phyloP scores from a whole-genome alignment of 2,329 filamentous ascomycete species.

The Gremmenia infestans region DNA sequence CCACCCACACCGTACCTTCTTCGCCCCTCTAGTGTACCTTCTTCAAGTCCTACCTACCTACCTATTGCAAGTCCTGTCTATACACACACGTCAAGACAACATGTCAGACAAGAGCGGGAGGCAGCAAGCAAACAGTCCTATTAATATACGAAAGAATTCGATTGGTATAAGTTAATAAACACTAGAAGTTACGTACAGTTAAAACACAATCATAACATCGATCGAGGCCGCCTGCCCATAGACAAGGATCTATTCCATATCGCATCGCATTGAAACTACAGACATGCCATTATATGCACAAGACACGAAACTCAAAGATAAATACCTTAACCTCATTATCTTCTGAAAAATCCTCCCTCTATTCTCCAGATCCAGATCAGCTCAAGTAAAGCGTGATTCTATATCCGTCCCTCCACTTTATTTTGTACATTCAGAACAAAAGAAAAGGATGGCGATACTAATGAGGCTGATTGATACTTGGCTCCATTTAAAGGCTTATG shows the following conservation, averaged over 20 bases:
- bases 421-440: background rate
- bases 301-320: too few relatives aligned
- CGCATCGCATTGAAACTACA: too few relatives aligned
- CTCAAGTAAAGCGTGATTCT: background rate
- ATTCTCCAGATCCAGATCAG: background rate
- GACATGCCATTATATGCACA: too few relatives aligned
- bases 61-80: too few relatives aligned
- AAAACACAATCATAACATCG: background rate
- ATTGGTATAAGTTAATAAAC: constrained; percentile 12
- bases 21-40: too few relatives aligned
- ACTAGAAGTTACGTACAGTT: constrained; percentile 16
- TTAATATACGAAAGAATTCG: constrained; percentile 1
- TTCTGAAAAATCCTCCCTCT: background rate
- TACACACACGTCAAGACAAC: background rate
- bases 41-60: too few relatives aligned
- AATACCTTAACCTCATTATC: background rate
- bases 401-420: background rate
- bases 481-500: background rate
- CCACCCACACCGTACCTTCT: too few relatives aligned
- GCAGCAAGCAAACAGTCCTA: background rate
- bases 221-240: background rate
- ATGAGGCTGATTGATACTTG: background rate
- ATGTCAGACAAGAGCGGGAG: too few relatives aligned
- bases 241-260: background rate
- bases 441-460: background rate